Conservation (phyloP, 78 protist species). For the Dictyostelium intermedium region DNA sequence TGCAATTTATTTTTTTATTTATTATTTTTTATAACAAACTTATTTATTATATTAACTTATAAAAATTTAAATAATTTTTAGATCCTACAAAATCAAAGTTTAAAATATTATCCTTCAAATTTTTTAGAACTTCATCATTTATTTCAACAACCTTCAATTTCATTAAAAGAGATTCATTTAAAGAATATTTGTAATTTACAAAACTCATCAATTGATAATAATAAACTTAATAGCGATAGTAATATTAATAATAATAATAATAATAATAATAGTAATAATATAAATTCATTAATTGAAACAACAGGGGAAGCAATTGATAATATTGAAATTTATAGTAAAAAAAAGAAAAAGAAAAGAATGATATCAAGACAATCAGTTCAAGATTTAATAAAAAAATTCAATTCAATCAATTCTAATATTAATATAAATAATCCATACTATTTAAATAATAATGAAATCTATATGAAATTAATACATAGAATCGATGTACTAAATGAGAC, state of each 20-base stretch:
- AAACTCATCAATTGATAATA: neutral
- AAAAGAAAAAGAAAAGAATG: constrained; percentile 14
- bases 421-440: neutral
- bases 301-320: neutral
- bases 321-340: neutral
- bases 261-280: neutral
- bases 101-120: neutral
- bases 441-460: neutral
- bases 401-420: neutral
- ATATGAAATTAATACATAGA: constrained; percentile 17
- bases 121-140: constrained; percentile 5
- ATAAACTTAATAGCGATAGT: neutral
- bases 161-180: constrained; percentile 29
- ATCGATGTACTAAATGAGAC: constrained; percentile 16
- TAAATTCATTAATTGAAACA: neutral
- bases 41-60: too few relatives aligned
- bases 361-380: constrained; percentile 28
- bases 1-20: too few relatives aligned
- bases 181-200: neutral
- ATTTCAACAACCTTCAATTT: constrained; percentile 12
- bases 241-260: neutral
- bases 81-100: neutral
- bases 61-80: too few relatives aligned
- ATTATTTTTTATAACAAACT: too few relatives aligned
- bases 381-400: constrained; percentile 11